Base-by-base conservation (phyloP, 1,284 basidiomycete genomes). In the Malassezia equina region DNA sequence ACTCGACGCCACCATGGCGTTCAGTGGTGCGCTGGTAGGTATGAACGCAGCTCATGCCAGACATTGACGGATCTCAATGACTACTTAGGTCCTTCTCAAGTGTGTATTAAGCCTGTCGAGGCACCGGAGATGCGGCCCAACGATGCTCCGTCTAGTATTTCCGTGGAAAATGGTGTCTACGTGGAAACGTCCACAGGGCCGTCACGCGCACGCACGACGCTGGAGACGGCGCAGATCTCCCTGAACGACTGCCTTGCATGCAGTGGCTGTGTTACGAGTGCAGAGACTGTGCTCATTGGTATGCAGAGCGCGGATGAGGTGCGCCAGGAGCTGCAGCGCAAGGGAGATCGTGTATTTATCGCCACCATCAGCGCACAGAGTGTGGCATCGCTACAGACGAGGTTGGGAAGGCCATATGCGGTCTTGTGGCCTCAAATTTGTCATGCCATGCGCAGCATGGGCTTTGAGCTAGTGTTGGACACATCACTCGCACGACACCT, bases 221-320 rank as follows among this genome's bases (percentile, higher is more conserved):
- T 63, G 28, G 69, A 63, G 54, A 72, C 71, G 0, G 93, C 93
- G 0, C 85, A 96, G 73, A 90, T 98, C 67, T 95, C 84, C 71
- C 76, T 96, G 68, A 95, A 95, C 66, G 93, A 96, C 73, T 98
- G 93, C 77, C 78, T 91, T 53, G 88, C 86, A 21, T 90, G 86
- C 78, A 94, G 90, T 60, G 93, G 93, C 1, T 98, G 93, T 71
- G 96, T 98, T 67, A 98, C 93, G 1, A 94, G 90, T 44, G 93
- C 93, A 31, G 93, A 98, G 79, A 93, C 88, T 12, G 85, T 98
- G 32, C 81, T 98, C 55, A 94, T 98, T 73, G 90, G 89, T n/a
- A 82, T 94, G 58, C 94, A 98, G 76, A 93, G 88, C 13, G 90
- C 95, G 71, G 83, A 83, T 23, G 90, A 98, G 75, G 88, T 98